phyloP scores from a whole-genome alignment of 2,329 filamentous ascomycete species.

The Talaromyces sp. region DNA sequence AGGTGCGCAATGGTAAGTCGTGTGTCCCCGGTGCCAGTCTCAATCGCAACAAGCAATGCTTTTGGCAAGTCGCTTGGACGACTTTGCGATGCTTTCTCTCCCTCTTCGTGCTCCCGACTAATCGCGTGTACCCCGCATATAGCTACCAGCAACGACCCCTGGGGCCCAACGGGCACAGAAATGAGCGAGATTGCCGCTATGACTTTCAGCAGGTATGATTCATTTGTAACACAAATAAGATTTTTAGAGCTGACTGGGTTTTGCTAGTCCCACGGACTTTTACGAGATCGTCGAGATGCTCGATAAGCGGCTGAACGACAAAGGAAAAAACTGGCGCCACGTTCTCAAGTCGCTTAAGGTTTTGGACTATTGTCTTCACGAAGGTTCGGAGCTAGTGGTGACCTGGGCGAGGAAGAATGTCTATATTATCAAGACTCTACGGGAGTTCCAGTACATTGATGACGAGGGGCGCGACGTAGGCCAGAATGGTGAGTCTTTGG shows the following conservation, averaged over 20 bases:
- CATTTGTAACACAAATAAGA: not conserved
- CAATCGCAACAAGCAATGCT: not conserved
- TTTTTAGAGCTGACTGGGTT: conserved; percentile 1
- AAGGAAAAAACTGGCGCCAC: conserved; percentile 99
- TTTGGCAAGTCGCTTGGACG: not conserved
- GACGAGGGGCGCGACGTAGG: conserved; percentile 94
- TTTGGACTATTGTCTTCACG: conserved; percentile 94
- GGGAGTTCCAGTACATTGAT: conserved; percentile 94
- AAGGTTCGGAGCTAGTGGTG: conserved; percentile 92
- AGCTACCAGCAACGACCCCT: conserved; percentile 98
- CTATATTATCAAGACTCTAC: conserved; percentile 96
- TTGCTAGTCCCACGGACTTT: conserved; percentile 79
- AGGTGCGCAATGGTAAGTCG: conserved; percentile 86
- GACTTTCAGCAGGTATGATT: conserved; percentile 88
- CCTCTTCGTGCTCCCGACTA: not conserved
- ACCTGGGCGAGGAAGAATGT: conserved; percentile 98
- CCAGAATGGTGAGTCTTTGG: conserved; percentile 69
- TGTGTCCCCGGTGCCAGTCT: not conserved
- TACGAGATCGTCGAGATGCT: conserved; percentile 99
- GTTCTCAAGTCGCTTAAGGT: conserved; percentile 97
- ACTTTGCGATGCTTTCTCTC: not conserved
- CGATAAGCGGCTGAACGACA: conserved; percentile 96
- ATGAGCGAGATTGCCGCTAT: conserved; percentile 98
- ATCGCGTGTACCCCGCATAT: conserved; percentile 12
- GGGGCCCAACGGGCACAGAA: conserved; percentile 94